A percentile compares a stretch with the other conserved stretches of the same genome.
phyloP scores from a whole-genome alignment of 169 alveolate species.

The Plasmodium adleri region DNA sequence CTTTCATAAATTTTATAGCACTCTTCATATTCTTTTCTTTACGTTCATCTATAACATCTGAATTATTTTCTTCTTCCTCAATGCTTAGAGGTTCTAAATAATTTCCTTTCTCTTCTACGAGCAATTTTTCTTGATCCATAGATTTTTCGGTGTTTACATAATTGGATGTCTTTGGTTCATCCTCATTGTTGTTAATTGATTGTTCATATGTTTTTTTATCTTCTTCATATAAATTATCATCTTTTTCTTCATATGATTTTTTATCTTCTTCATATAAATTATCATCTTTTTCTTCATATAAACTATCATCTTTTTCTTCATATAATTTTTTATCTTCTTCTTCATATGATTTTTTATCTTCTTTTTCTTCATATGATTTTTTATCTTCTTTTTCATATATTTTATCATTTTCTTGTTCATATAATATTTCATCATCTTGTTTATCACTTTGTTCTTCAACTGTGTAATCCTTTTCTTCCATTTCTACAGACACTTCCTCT shows the following conservation, averaged over 20 bases:
- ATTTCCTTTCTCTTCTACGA: neutral
- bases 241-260: neutral
- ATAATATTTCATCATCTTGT: neutral
- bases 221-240: neutral
- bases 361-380: too few species aligned
- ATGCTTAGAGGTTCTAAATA: neutral
- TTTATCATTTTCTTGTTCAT: neutral
- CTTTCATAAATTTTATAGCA: slow-evolving; percentile 7
- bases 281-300: too few species aligned
- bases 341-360: neutral
- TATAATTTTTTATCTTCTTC: too few species aligned
- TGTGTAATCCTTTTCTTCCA: neutral
- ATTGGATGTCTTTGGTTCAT: neutral
- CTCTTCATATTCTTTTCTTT: slow-evolving; percentile 13
- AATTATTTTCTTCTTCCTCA: neutral
- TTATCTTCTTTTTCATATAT: too few species aligned
- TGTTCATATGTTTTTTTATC: slow-evolving; percentile 1
- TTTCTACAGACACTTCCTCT: neutral
- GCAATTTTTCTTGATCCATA: neutral
- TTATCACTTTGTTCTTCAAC: neutral
- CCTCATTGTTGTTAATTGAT: neutral
- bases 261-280: neutral
- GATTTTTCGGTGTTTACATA: too few species aligned
- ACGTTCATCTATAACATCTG: neutral
- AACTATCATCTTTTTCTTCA: too few species aligned